Evolutionary conservation across 1,284 basidiomycete genomes (phyloP).

Genomic region (Schizopora paradoxa): DNA sequence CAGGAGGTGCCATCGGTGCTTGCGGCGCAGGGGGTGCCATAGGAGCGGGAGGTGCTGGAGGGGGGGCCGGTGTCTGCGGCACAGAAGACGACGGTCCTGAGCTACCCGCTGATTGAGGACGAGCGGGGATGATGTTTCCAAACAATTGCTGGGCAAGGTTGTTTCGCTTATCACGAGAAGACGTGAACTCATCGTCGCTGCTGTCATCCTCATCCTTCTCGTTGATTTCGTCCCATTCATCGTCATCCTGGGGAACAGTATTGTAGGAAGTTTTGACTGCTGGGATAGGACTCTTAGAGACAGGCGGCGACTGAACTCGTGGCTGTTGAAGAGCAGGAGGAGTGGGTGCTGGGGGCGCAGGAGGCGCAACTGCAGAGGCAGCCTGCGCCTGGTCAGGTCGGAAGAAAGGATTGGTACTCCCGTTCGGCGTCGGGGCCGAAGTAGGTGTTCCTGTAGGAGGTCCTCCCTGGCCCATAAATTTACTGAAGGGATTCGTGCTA

Average conservation of each 20-base stretch:
- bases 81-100: conserved; percentile 23
- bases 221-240: conserved; percentile 82
- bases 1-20: conserved; percentile 30
- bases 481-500: conserved; percentile 66
- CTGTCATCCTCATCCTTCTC: conserved; percentile 72
- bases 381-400: conserved; percentile 32
- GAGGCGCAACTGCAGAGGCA: conserved; percentile 24
- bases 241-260: conserved; percentile 58
- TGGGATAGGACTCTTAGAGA: conserved; percentile 38
- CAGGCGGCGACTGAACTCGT: conserved; percentile 21
- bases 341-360: conserved; percentile 22
- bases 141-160: conserved; percentile 79
- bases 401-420: conserved; percentile 60
- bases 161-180: conserved; percentile 58
- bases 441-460: conserved; percentile 25
- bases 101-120: conserved; percentile 40
- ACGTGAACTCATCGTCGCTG: conserved; percentile 74
- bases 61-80: conserved; percentile 33
- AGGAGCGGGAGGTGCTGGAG: conserved; percentile 33
- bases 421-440: conserved; percentile 24
- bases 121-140: conserved; percentile 52
- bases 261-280: conserved; percentile 52
- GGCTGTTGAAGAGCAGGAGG: conserved; percentile 29
- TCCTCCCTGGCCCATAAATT: conserved; percentile 49
- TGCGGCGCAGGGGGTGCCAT: conserved; percentile 31